Evolutionary conservation across 2,329 filamentous ascomycete species (phyloP), one percentile per base, ranked within the genome.

Genomic region (Xenosphaeropsis pyriputrescens): DNA sequence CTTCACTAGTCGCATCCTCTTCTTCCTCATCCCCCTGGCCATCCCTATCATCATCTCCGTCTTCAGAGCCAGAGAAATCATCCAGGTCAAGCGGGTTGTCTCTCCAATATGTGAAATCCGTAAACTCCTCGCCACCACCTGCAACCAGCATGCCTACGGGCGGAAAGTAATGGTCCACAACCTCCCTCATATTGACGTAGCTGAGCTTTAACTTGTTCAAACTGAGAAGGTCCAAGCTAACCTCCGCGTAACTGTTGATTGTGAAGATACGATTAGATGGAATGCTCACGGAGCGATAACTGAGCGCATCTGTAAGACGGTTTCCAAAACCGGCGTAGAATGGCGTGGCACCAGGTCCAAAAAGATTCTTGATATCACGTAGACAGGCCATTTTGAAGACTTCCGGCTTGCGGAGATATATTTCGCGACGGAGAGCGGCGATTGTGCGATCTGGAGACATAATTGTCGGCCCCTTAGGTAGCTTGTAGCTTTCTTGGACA

Each of bases 361-460:
- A 98, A 1, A 98, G 68, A 41, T 79, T 84, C 54, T 88, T 78
- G 48, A 98, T 96, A 56, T 98, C 91, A 31, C 91, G 78, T 15
- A 98, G 64, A 45, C 91, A 98, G 2, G 91, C 86, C 93, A 98
- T 98, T 61, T 98, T 98, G 73, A 98, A 98, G 6, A 98, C 85
- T 54, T 98, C 88, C 0, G 91, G 93, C 57, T 98, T 96, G 38
- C 91, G 76, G 18, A 98, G 68, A 55, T 98, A 98, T 5, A 98
- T 75, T 56, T 98, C 91, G 35, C 91, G 77, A 40, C 91, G 72
- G 19, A 98, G 61, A 1, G 91, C 93, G 6, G 93, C 88, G 62
- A 96, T 93, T 1, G 88, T 96, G 39, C 91, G 73, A 58, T 98
- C 91, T 0, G 91, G 93, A 29, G 84, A 93, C 59, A 95, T 76